Evolutionary conservation across 352 stramenopile species (phyloP).

Genomic region (Saprolegnia diclina): DNA sequence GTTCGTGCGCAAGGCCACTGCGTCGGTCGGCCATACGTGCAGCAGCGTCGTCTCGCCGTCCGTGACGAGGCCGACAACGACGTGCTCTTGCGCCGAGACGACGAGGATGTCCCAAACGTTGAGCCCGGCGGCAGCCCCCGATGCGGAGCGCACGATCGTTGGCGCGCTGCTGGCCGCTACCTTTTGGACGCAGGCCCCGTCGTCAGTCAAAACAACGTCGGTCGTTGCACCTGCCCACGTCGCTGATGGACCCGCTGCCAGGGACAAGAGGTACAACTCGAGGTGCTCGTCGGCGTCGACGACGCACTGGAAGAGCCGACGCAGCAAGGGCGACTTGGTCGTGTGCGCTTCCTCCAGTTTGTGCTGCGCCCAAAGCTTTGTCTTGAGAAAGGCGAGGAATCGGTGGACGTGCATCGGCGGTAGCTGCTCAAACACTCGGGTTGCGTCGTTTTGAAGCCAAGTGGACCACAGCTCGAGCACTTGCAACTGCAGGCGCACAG

Average conservation of each 20-base stretch:
- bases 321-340: constrained; percentile 44
- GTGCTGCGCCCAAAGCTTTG: constrained; percentile 50
- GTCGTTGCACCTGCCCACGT: not conserved
- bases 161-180: not conserved
- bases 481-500: not conserved
- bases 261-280: not conserved
- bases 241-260: not conserved
- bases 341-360: constrained; percentile 34
- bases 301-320: constrained; percentile 58
- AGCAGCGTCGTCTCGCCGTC: not conserved
- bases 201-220: not conserved
- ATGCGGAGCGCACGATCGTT: not conserved
- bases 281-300: constrained; percentile 38
- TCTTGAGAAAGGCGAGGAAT: constrained; percentile 30
- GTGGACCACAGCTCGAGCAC: constrained; percentile 2
- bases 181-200: not conserved
- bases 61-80: not conserved
- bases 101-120: not conserved
- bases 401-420: not conserved
- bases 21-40: not conserved
- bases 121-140: not conserved
- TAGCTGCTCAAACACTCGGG: not conserved
- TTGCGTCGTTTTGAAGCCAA: not conserved
- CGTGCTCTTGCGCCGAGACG: not conserved
- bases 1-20: constrained; percentile 21